Conservation (phyloP, 2,329 filamentous ascomycete genomes). For the Lachnellula suecica region DNA sequence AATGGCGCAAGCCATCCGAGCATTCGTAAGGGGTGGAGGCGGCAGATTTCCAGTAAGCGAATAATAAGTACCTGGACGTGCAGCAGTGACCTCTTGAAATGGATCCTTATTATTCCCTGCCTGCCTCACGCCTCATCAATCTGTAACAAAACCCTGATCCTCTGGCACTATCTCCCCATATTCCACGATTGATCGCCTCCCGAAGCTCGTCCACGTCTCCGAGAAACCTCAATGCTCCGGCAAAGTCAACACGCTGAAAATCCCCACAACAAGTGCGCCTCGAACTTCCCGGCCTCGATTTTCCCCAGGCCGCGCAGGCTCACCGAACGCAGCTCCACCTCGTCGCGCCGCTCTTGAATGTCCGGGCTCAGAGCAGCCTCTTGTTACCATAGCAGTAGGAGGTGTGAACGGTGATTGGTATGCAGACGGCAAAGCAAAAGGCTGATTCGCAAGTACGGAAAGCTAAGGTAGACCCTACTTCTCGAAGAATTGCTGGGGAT, state of each 20-base stretch:
- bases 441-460: constrained; percentile 59
- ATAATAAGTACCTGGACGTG: too few species aligned
- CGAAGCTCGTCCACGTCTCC: constrained; percentile 7
- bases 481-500: not conserved
- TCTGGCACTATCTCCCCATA: constrained; percentile 12
- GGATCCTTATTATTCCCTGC: too few species aligned
- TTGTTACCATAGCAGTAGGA: constrained; percentile 29
- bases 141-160: constrained; percentile 15
- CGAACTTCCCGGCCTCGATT: not conserved
- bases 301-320: not conserved
- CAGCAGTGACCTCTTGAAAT: too few species aligned
- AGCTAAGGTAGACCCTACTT: constrained; percentile 50
- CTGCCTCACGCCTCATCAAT: constrained; percentile 2
- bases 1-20: too few species aligned
- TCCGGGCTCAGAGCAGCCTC: constrained; percentile 23
- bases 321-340: not conserved
- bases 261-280: not conserved
- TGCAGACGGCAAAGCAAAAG: constrained; percentile 52
- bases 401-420: constrained; percentile 35
- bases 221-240: constrained; percentile 13
- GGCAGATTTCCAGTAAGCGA: too few species aligned
- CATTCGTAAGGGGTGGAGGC: too few species aligned
- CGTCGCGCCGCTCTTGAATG: constrained; percentile 30
- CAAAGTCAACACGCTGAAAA: constrained; percentile 1
- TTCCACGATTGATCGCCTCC: constrained; percentile 1